phyloP scores from a whole-genome alignment of 2,329 filamentous ascomycete genomes.

The Alternaria gaisen region DNA sequence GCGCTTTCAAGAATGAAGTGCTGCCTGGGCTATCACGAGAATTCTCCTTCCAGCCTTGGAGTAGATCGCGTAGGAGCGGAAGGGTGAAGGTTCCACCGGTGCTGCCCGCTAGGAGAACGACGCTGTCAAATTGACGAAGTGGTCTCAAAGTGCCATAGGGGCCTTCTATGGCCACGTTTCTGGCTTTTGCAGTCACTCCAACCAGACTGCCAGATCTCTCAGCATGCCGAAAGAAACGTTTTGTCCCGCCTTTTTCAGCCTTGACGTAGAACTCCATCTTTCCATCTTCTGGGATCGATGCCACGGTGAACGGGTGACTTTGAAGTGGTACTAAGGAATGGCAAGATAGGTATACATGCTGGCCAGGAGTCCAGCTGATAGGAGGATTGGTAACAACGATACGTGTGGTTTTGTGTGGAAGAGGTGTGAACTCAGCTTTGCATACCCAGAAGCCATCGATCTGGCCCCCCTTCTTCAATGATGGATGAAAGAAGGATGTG shows the following conservation, averaged over 20 bases:
- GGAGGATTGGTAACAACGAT: slow-evolving; percentile 65
- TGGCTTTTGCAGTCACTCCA: slow-evolving; percentile 25
- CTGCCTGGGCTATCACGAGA: slow-evolving; percentile 10
- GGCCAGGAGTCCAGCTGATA: slow-evolving; percentile 68
- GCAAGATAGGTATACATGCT: slow-evolving; percentile 69
- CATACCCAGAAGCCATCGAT: slow-evolving; percentile 48
- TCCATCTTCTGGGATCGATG: slow-evolving; percentile 63
- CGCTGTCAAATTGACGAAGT: slow-evolving; percentile 67
- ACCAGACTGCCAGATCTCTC: slow-evolving; percentile 49
- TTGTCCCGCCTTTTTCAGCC: slow-evolving; percentile 63
- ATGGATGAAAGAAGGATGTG: slow-evolving; percentile 52
- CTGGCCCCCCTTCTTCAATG: slow-evolving; percentile 38
- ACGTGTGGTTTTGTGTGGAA: slow-evolving; percentile 65
- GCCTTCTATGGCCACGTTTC: slow-evolving; percentile 61
- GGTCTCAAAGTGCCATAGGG: slow-evolving; percentile 63
- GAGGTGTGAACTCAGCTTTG: slow-evolving; percentile 53
- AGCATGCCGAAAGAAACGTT: slow-evolving; percentile 61
- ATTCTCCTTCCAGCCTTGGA: slow-evolving; percentile 56
- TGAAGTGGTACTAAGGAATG: slow-evolving; percentile 66
- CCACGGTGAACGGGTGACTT: slow-evolving; percentile 71
- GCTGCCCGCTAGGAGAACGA: slow-evolving; percentile 67
- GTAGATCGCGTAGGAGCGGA: slow-evolving; percentile 65
- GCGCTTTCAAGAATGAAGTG: slow-evolving; percentile 28
- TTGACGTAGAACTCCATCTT: slow-evolving; percentile 66
- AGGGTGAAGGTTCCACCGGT: slow-evolving; percentile 68